These are phyloP conservation scores for Coemansia sp. DNA, from an alignment of 192 early-diverging fungal genomes.

Conservation along the genomic window DNA sequence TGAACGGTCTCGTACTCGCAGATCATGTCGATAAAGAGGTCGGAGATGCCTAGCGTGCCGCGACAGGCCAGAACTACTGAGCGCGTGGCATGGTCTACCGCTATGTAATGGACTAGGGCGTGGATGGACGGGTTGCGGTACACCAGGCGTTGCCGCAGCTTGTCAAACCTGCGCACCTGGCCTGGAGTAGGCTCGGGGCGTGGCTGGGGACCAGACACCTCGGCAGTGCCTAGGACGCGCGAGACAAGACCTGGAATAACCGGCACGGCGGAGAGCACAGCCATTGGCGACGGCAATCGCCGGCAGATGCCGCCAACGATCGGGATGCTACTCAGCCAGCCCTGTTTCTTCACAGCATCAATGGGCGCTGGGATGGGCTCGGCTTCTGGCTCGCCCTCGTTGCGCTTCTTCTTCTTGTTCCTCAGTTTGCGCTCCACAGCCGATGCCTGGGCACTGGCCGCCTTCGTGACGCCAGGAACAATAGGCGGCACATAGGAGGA, in stretches of 20 bases:
- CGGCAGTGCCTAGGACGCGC: slow-evolving; percentile 11
- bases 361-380: background rate
- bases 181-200: slow-evolving; percentile 19
- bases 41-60: slow-evolving; percentile 82
- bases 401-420: slow-evolving; percentile 6
- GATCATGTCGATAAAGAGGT: slow-evolving; percentile 85
- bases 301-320: slow-evolving; percentile 33
- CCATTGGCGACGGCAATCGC: slow-evolving; percentile 28
- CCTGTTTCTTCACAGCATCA: background rate
- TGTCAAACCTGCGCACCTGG: slow-evolving; percentile 43
- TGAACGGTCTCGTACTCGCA: slow-evolving; percentile 62
- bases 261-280: slow-evolving; percentile 20
- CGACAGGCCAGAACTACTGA: slow-evolving; percentile 80
- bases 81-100: slow-evolving; percentile 75
- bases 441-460: slow-evolving; percentile 33
- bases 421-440: slow-evolving; percentile 42
- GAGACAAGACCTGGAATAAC: slow-evolving; percentile 31
- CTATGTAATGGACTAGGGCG: slow-evolving; percentile 75
- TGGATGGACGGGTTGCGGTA: slow-evolving; percentile 62
- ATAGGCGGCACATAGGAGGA: slow-evolving; percentile 57
- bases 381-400: background rate
- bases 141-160: slow-evolving; percentile 40
- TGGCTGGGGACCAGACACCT: background rate
- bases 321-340: slow-evolving; percentile 40
- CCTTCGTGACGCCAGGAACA: slow-evolving; percentile 42